Percentiles rank a stretch among this genome's conserved stretches.
Conservation (phyloP, 805 yeast genomes). For the Starmerella stellata region DNA sequence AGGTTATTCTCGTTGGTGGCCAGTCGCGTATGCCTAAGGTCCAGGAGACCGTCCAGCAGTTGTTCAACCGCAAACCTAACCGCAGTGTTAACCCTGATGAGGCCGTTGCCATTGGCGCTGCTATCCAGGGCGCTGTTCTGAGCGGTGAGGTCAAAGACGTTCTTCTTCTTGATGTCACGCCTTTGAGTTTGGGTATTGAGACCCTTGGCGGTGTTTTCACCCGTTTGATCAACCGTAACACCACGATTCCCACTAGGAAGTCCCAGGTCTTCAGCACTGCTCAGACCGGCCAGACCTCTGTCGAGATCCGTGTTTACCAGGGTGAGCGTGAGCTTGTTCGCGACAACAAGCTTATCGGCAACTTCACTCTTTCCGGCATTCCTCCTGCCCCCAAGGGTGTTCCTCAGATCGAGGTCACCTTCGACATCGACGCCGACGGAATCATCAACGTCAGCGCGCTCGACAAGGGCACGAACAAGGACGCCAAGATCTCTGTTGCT, state of each 20-base stretch:
- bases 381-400: constrained; percentile 94
- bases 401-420: constrained; percentile 84
- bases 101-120: constrained; percentile 93
- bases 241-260: constrained; percentile 92
- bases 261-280: constrained; percentile 93
- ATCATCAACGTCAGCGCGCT: constrained; percentile 88
- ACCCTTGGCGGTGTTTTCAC: constrained; percentile 97
- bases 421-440: constrained; percentile 95
- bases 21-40: constrained; percentile 89
- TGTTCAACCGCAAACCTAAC: constrained; percentile 70
- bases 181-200: constrained; percentile 87
- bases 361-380: constrained; percentile 86
- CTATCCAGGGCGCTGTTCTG: constrained; percentile 91
- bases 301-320: constrained; percentile 95
- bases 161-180: constrained; percentile 72
- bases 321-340: constrained; percentile 97
- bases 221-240: constrained; percentile 75
- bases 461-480: constrained; percentile 86
- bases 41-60: constrained; percentile 50
- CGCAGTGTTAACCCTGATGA: constrained; percentile 90
- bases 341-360: constrained; percentile 94
- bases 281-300: constrained; percentile 90
- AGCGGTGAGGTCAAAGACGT: constrained; percentile 92
- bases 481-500: constrained; percentile 87
- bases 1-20: constrained; percentile 76